Evolutionary conservation across 331 rosid genomes (phyloP).

Genomic region (Malus hybrid): DNA sequence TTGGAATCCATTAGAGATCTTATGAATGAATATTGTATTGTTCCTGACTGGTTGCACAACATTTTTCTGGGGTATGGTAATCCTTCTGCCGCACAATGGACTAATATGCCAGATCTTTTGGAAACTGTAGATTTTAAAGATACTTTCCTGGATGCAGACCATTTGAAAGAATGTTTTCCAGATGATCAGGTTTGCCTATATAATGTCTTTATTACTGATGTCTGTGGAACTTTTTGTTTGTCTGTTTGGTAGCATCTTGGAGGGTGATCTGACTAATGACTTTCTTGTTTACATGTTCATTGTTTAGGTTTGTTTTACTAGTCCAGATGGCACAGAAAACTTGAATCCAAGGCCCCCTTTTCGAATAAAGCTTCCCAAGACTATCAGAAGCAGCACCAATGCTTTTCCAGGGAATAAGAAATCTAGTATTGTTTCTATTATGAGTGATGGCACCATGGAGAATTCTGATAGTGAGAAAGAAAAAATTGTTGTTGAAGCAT

Average conservation of each 20-base stretch:
- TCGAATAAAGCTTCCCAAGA: conserved; percentile 70
- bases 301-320: conserved; percentile 56
- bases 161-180: conserved; percentile 65
- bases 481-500: conserved; percentile 61
- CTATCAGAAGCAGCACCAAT: conserved; percentile 39
- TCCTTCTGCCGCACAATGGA: conserved; percentile 97
- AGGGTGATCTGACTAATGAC: conserved; percentile 1
- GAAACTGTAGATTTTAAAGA: conserved; percentile 89
- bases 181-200: conserved; percentile 57
- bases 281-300: conserved; percentile 14
- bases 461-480: conserved; percentile 52
- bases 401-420: conserved; percentile 46
- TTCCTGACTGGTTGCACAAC: conserved; percentile 95
- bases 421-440: conserved; percentile 31
- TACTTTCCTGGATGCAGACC: conserved; percentile 80
- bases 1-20: conserved; percentile 94
- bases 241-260: neutral
- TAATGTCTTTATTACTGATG: conserved; percentile 9
- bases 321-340: conserved; percentile 54
- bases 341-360: conserved; percentile 81
- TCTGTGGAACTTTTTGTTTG: neutral
- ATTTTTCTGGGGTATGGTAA: conserved; percentile 90
- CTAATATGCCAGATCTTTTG: conserved; percentile 90
- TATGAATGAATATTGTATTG: conserved; percentile 95
- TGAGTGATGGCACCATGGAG: conserved; percentile 24